phyloP scores from a whole-genome alignment of 768 basidiomycete species.

The Tephrocybe sp. region DNA sequence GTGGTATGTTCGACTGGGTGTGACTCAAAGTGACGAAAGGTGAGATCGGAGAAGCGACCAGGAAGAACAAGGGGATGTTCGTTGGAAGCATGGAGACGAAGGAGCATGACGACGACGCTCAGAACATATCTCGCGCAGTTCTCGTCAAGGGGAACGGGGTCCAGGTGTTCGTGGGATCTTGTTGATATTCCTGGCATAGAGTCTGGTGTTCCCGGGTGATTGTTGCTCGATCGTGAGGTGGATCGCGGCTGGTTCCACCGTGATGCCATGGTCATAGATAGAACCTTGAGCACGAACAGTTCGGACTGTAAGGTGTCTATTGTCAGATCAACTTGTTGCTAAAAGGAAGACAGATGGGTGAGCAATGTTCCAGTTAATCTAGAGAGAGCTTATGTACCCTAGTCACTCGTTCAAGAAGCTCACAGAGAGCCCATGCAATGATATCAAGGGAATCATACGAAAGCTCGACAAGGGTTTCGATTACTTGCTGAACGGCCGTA shows the following conservation, averaged over 20 bases:
- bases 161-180: slow-evolving; percentile 41
- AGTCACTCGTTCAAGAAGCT: slow-evolving; percentile 72
- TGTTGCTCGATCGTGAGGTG: slow-evolving; percentile 41
- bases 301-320: slow-evolving; percentile 84
- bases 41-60: slow-evolving; percentile 56
- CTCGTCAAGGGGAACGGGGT: slow-evolving; percentile 77
- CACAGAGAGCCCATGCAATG: slow-evolving; percentile 75
- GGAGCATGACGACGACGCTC: slow-evolving; percentile 78
- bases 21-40: slow-evolving; percentile 72
- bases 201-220: slow-evolving; percentile 32
- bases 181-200: slow-evolving; percentile 28
- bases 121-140: slow-evolving; percentile 77
- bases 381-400: too few relatives aligned
- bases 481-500: slow-evolving; percentile 67
- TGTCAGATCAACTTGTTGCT: slow-evolving; percentile 56
- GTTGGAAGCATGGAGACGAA: slow-evolving; percentile 63
- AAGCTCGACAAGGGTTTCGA: slow-evolving; percentile 78
- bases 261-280: slow-evolving; percentile 74
- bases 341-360: slow-evolving; percentile 1
- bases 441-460: slow-evolving; percentile 75
- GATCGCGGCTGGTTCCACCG: slow-evolving; percentile 58
- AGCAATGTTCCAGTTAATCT: too few relatives aligned
- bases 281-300: slow-evolving; percentile 78
- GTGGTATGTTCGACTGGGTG: slow-evolving; percentile 8
- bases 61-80: slow-evolving; percentile 56